phyloP scores from a whole-genome alignment of 768 basidiomycete genomes.

The Suillus discolor region DNA sequence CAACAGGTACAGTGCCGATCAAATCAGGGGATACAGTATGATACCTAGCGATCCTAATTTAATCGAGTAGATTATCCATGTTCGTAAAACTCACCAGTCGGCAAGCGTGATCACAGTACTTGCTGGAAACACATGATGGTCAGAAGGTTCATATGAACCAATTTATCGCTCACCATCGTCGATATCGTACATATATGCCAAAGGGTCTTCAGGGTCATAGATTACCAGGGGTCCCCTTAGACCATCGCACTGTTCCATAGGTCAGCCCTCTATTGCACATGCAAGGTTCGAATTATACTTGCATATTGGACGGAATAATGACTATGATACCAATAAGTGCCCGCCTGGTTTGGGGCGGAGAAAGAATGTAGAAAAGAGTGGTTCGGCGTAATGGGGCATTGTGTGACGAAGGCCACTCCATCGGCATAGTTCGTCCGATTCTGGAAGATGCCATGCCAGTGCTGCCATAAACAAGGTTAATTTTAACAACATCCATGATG shows the following conservation, averaged over 20 bases:
- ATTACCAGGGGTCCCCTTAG: conserved; percentile 36
- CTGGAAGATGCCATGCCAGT: conserved; percentile 59
- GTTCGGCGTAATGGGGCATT: conserved; percentile 29
- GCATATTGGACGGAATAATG: conserved; percentile 41
- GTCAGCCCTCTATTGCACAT: neutral
- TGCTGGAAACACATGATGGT: conserved; percentile 18
- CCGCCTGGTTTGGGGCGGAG: conserved; percentile 23
- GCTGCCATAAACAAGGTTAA: conserved; percentile 32
- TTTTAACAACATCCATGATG: neutral
- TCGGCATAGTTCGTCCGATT: conserved; percentile 45
- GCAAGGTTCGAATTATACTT: conserved; percentile 1
- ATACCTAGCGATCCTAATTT: conserved; percentile 18
- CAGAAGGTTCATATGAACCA: neutral
- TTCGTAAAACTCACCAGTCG: conserved; percentile 31
- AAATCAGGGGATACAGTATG: conserved; percentile 2
- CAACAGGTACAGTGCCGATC: no score
- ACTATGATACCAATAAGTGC: conserved; percentile 39
- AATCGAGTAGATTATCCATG: neutral
- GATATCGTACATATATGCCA: conserved; percentile 40
- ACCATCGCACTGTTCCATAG: conserved; percentile 20
- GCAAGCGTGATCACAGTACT: conserved; percentile 46
- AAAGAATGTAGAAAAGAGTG: conserved; percentile 26
- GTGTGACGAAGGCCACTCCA: conserved; percentile 40
- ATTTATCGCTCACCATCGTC: conserved; percentile 38
- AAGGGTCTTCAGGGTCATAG: conserved; percentile 46